Base-by-base conservation (phyloP, 495 filamentous ascomycete genomes). In the Niebla homalea region DNA sequence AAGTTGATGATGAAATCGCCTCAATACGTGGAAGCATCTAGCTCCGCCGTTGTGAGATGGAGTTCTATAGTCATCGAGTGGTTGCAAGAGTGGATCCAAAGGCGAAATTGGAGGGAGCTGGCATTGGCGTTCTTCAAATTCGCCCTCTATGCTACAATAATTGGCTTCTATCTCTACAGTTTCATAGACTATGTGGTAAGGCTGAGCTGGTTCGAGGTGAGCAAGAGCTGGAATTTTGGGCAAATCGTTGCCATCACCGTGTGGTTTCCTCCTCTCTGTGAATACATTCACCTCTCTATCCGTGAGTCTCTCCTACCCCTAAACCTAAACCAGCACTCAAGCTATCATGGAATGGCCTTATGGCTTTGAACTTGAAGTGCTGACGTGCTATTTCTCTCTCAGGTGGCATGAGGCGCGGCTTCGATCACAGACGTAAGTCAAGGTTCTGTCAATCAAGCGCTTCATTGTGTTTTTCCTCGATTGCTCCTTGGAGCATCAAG, bases 221-320 rank as follows among this genome's bases (percentile, higher is more conserved):
- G 18, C 21, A 37, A 38, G 0, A 32, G 35, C 10, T 60, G 57
- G 57, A 60, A 49, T 29, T 60, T 60, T 20, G 57, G 57, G 16
- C 57, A 60, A 39, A 23, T 60, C 2, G 43, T 57, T 20, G 57
- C 54, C 3, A 50, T 60, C 11, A 49, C 48, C 2, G 57, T 60
- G 4, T 60, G 57, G 57, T 46, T 48, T 10, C 47, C 36, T 21
- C 50, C 51, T 14, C 36, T 57, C 6, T 39, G 32, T 36, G 57
- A 60, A 46, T 60, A 54, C 19, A 36, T 60, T n/a, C 51, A 57
- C 46, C 22, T 60, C 2, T 54, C 54, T 14, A 18, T 60, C 18
- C 50, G 57, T 56, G 32, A 58, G 56, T 47, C 25, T 1, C 11
- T 39, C 7, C 3, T 3, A 7, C 8, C 10, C 12, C 14, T 10